phyloP scores from a whole-genome alignment of 495 filamentous ascomycete genomes.

The Aspergillus homomorphus region DNA sequence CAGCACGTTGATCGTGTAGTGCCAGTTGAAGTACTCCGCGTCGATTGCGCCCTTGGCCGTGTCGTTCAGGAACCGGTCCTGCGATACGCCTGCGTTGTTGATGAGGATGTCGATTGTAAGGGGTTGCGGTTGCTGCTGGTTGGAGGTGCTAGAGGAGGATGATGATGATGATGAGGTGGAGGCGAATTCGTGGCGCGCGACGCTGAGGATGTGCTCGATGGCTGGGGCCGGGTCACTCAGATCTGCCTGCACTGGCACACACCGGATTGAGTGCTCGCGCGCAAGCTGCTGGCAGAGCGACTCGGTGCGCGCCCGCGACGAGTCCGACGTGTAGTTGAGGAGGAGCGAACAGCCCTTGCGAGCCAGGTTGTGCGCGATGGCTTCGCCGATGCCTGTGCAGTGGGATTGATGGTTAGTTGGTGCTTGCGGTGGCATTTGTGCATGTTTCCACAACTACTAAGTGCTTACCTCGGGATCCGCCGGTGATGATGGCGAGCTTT shows the following conservation, averaged over 20 bases:
- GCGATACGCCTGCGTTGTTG: conserved; percentile 79
- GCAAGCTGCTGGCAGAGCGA: conserved; percentile 44
- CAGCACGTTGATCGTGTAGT: conserved; percentile 81
- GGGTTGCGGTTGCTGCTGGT: conserved; percentile 30
- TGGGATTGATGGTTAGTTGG: neutral
- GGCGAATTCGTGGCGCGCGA: conserved; percentile 51
- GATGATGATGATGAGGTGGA: too few species aligned
- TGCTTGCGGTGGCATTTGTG: conserved; percentile 9
- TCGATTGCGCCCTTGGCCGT: conserved; percentile 44
- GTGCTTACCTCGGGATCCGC: conserved; percentile 64
- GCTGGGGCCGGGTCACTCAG: conserved; percentile 45
- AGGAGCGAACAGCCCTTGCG: conserved; percentile 68
- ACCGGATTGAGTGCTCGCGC: conserved; percentile 38
- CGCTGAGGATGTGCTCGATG: conserved; percentile 27
- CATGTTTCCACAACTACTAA: too few species aligned
- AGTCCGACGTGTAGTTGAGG: conserved; percentile 68
- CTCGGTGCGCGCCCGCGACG: conserved; percentile 40
- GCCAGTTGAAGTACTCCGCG: conserved; percentile 60
- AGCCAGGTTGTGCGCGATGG: conserved; percentile 76
- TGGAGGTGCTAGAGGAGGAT: too few species aligned
- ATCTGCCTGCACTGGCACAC: conserved; percentile 55
- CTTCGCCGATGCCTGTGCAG: conserved; percentile 73
- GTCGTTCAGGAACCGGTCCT: conserved; percentile 58
- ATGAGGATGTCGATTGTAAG: conserved; percentile 82
- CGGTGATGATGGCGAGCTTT: conserved; percentile 76